phyloP scores from a whole-genome alignment of 2,329 filamentous ascomycete genomes.

The Whalleya microplaca region DNA sequence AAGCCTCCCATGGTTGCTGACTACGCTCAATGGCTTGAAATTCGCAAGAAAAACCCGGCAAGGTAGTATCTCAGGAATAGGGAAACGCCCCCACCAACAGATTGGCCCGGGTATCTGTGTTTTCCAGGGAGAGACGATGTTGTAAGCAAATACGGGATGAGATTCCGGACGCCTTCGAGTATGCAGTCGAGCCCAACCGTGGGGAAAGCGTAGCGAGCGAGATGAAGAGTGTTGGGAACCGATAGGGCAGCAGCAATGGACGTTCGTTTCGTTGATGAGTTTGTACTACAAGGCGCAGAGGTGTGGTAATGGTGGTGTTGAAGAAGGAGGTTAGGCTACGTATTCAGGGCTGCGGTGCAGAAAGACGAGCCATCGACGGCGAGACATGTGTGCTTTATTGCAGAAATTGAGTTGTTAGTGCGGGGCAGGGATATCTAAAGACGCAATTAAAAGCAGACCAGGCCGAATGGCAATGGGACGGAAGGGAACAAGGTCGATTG shows the following conservation, averaged over 20 bases:
- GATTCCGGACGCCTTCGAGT: constrained; percentile 39
- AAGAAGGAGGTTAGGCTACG: constrained; percentile 51
- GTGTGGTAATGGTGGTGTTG: constrained; percentile 44
- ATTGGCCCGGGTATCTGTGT: constrained; percentile 31
- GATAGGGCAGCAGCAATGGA: constrained; percentile 39
- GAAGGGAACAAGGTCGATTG: constrained; percentile 50
- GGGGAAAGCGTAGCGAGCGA: constrained; percentile 44
- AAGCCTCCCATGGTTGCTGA: constrained; percentile 60
- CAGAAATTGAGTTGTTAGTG: constrained; percentile 54
- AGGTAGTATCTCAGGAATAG: constrained; percentile 32
- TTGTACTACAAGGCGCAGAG: constrained; percentile 43
- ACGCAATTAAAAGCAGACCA: constrained; percentile 41
- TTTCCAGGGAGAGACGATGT: constrained; percentile 30
- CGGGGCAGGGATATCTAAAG: constrained; percentile 54
- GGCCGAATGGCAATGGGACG: constrained; percentile 37
- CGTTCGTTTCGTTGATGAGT: constrained; percentile 35
- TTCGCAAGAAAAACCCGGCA: constrained; percentile 29
- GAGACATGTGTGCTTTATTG: constrained; percentile 70
- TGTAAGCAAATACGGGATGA: constrained; percentile 38
- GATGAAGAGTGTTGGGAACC: constrained; percentile 37
- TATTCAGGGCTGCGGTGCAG: constrained; percentile 53
- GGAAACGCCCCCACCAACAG: constrained; percentile 33
- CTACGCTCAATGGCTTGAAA: constrained; percentile 27
- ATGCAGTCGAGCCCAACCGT: constrained; percentile 62
- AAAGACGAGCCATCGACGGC: constrained; percentile 58